Base-by-base conservation (phyloP, 75 land plant species). In the Pinus taeda region DNA sequence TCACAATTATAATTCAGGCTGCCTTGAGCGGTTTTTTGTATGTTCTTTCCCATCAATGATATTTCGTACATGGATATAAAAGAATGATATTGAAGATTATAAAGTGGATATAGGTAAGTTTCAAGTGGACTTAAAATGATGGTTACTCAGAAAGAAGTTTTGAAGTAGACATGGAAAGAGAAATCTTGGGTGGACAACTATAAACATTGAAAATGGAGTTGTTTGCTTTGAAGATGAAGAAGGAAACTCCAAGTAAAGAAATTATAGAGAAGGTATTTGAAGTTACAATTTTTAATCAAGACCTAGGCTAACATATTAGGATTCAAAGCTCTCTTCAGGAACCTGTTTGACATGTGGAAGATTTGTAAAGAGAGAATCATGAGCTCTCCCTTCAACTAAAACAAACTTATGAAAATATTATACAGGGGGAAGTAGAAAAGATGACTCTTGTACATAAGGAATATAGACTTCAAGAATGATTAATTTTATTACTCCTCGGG, bases 131-230 rank as follows among this genome's bases (percentile, higher is more conserved):
- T 60, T 75, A n/a, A 21, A 75, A 1, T 60, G 6, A 60, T 12
- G 12, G 37, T 11, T 20, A 60, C 21, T 21, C 66, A 4, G 61
- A 59, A 75, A 63, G 45, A 63, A 15, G 12, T 63, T 59, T 75
- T 75, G 29, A 75, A 24, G 36, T 39, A n/a, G 76, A 36, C 18
- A 60, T 36, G 53, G 22, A 15, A 37, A 13, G 66, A 75, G 49
- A 75, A n/a, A 36, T 3, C 37, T 75, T 75, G 66, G 17, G 33
- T 36, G 36, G 29, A 22, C 45, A 78, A 30, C 57, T 86, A 18
- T 83, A 88, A 45, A 64, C 57, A 15, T 36, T 90, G 30, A 82
- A 75, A 74, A 73, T 67, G 73, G 81, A 80, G 18, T 3, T 81
- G 24, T 59, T 79, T 62, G n/a, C 76, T 53, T 57, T 42, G 24